Evolutionary conservation across 441 rosid species (phyloP), one percentile per base, ranked within the genome.

Genomic region (Manihot esculenta): DNA sequence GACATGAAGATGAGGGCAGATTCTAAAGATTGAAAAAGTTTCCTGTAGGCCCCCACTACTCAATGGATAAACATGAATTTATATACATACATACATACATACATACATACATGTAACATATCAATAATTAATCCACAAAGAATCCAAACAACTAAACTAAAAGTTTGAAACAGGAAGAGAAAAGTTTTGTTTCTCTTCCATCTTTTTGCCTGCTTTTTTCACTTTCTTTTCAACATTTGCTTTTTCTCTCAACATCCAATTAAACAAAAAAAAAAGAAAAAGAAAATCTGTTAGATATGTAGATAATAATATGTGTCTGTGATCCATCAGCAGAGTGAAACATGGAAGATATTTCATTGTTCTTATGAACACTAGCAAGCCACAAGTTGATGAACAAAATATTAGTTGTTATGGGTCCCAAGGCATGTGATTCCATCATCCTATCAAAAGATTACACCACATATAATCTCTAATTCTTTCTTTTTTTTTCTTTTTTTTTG

Each of bases 101-200:
- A 10, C 12, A 55, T 11, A 13, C 24, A 55, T 68, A 47, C 45
- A 61, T 76, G 54, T 60, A 15, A 58, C 42, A 71, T 64, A 64
- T 2, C 35, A 30, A 35, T 2, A 35, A 76, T 80, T 86, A 75
- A 69, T 17, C 61, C 67, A 70, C 38, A 74, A 67, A 78, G 80
- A 84, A 85, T 82, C 84, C 81, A 77, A 68, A 75, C 65, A 74
- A 78, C 79, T 73, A 68, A 70, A 26, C 57, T 21, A 60, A 64
- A 76, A 77, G 75, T 74, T 45, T n/a, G 51, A 73, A 79, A 79
- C 74, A 75, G 17, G 24, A 62, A 50, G 14, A 24, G 68, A 75
- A 79, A 78, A 79, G 78, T 49, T 59, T 70, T 54, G 56, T 64
- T 76, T 80, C 69, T 60, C 38, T 49, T 21, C 12, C 44, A 14